Percentiles rank a stretch among this genome's conserved stretches.
phyloP scores from a whole-genome alignment of 1,284 basidiomycete species.

The Cryptococcus sp. region DNA sequence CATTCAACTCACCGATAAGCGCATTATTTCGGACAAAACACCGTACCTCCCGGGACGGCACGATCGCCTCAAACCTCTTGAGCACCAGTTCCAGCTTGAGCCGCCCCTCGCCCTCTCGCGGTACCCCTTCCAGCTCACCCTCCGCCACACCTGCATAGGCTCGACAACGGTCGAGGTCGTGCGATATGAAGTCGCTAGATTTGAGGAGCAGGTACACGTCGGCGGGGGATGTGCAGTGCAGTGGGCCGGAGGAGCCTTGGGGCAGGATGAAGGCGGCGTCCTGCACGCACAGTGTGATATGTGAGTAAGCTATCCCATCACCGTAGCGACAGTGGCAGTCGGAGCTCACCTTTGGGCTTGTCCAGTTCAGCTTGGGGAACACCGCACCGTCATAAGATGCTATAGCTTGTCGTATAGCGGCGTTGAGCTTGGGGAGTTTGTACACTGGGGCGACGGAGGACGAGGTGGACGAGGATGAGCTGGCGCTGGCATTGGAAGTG shows the following conservation, averaged over 20 bases:
- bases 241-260: slow-evolving; percentile 68
- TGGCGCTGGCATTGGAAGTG: neutral
- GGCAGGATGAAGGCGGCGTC: slow-evolving; percentile 88
- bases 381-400: slow-evolving; percentile 67
- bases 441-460: slow-evolving; percentile 35
- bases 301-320: neutral
- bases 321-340: neutral
- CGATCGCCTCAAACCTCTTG: slow-evolving; percentile 85
- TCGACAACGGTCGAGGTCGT: slow-evolving; percentile 64
- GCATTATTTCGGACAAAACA: slow-evolving; percentile 74
- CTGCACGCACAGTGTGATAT: too few relatives aligned
- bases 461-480: slow-evolving; percentile 8
- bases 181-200: slow-evolving; percentile 82
- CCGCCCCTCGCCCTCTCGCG: neutral
- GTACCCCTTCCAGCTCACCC: neutral
- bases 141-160: slow-evolving; percentile 43
- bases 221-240: slow-evolving; percentile 79
- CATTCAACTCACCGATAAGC: slow-evolving; percentile 61
- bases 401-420: slow-evolving; percentile 66
- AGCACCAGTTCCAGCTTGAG: slow-evolving; percentile 82
- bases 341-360: slow-evolving; percentile 70
- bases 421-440: slow-evolving; percentile 70
- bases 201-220: slow-evolving; percentile 93
- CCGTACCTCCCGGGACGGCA: slow-evolving; percentile 75
- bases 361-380: slow-evolving; percentile 95